Percentiles rank a stretch among this genome's conserved stretches.
These are phyloP conservation scores for Arachnomyces sp. DNA, from an alignment of 2,329 filamentous ascomycete genomes.

Conservation along the genomic window DNA sequence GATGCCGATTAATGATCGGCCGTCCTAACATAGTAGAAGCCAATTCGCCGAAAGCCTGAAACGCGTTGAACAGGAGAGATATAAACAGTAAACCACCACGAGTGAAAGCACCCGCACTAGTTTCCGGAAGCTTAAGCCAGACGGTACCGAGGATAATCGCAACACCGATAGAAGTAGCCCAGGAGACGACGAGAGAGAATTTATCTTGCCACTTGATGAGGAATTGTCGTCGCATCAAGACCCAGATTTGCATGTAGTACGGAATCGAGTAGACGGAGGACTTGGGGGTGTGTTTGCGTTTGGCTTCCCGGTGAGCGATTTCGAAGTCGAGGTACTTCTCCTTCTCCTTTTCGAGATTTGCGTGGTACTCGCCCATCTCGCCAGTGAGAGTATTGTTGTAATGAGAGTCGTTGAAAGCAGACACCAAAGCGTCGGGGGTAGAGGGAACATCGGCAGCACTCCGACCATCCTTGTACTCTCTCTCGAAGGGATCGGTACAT, in stretches of 20 bases:
- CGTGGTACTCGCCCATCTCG: constrained; percentile 63
- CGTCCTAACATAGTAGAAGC: constrained; percentile 66
- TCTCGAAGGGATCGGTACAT: constrained; percentile 76
- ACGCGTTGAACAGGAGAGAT: constrained; percentile 74
- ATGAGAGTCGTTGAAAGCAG: constrained; percentile 60
- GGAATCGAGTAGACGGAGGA: constrained; percentile 75
- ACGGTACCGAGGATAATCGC: constrained; percentile 73
- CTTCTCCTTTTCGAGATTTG: constrained; percentile 55
- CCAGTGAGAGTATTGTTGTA: constrained; percentile 48
- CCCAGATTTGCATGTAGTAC: constrained; percentile 73
- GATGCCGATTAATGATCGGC: constrained; percentile 74
- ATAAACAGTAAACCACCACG: constrained; percentile 76
- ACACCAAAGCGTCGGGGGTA: constrained; percentile 55
- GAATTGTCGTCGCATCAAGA: constrained; percentile 75
- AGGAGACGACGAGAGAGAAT: constrained; percentile 65
- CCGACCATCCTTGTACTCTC: constrained; percentile 62
- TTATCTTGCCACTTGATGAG: constrained; percentile 79
- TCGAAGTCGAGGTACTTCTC: constrained; percentile 68
- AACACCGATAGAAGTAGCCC: constrained; percentile 62
- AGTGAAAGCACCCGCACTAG: constrained; percentile 63
- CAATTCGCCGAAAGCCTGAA: constrained; percentile 73
- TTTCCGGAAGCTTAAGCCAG: constrained; percentile 60
- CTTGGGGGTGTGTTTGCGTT: constrained; percentile 61
- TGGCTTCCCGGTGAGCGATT: constrained; percentile 65
- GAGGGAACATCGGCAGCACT: constrained; percentile 60